A percentile compares a stretch with the other conserved stretches of the same genome.
phyloP scores from a whole-genome alignment of 1,139 yeast species.

The Candida tunisiensis region DNA sequence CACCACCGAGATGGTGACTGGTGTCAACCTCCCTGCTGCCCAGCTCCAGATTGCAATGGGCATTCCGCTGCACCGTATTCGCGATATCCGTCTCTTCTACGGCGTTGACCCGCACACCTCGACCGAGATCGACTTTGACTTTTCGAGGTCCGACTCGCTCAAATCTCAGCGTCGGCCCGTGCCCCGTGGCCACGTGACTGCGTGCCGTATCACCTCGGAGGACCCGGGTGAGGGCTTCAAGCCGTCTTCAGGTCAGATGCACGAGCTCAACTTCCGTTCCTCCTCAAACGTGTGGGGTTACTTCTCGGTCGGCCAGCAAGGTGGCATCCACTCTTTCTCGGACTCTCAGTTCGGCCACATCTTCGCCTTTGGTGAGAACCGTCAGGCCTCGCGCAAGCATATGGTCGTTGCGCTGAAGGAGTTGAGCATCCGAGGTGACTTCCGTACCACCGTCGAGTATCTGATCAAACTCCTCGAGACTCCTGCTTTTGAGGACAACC shows the following conservation, averaged over 20 bases:
- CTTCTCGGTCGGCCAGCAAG: slow-evolving; percentile 91
- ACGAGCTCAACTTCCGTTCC: slow-evolving; percentile 90
- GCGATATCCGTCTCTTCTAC: slow-evolving; percentile 80
- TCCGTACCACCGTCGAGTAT: slow-evolving; percentile 94
- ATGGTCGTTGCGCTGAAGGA: slow-evolving; percentile 98
- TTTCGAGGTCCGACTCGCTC: slow-evolving; percentile 53
- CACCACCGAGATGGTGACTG: slow-evolving; percentile 70
- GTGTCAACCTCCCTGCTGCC: slow-evolving; percentile 85
- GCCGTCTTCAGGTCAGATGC: slow-evolving; percentile 94
- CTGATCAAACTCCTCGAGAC: slow-evolving; percentile 89
- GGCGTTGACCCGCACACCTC: slow-evolving; percentile 94
- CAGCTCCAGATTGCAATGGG: slow-evolving; percentile 93
- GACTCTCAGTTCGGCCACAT: slow-evolving; percentile 98
- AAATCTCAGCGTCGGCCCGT: slow-evolving; percentile 78
- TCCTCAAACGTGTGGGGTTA: slow-evolving; percentile 99
- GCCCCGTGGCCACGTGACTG: slow-evolving; percentile 97
- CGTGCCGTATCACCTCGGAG: slow-evolving; percentile 96
- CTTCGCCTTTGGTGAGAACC: slow-evolving; percentile 96
- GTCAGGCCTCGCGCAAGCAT: slow-evolving; percentile 94
- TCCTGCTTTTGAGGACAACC: slow-evolving; percentile 89
- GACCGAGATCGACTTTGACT: slow-evolving; percentile 82
- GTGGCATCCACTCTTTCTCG: slow-evolving; percentile 93
- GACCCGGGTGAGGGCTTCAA: slow-evolving; percentile 99
- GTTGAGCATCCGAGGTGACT: slow-evolving; percentile 92
- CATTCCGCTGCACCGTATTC: slow-evolving; percentile 41